A percentile compares a stretch with the other conserved stretches of the same genome.
Evolutionary conservation across 2,329 filamentous ascomycete genomes (phyloP).

Genomic region (Fusarium armeniacum): DNA sequence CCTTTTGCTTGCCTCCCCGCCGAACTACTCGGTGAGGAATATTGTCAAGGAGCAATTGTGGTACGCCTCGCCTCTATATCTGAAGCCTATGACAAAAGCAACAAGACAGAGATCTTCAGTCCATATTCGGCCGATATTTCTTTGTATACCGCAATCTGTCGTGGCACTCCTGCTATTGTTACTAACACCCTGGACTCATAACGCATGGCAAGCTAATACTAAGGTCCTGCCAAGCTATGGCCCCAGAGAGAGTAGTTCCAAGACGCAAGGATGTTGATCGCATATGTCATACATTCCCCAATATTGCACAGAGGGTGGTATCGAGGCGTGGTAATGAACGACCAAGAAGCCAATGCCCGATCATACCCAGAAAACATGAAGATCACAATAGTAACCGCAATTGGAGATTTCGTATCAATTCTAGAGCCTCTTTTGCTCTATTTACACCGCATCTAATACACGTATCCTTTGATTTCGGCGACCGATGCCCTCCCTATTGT

Average conservation of each 20-base stretch:
- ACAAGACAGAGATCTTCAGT: neutral
- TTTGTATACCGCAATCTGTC: neutral
- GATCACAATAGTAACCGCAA: neutral
- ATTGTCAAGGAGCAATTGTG: neutral
- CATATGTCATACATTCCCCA: neutral
- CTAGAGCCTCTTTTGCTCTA: slow-evolving; percentile 41
- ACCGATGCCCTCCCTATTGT: slow-evolving; percentile 24
- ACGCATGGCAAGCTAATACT: neutral
- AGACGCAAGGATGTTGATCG: too few species aligned
- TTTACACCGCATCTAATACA: slow-evolving; percentile 38
- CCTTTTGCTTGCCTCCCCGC: neutral
- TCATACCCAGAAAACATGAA: neutral
- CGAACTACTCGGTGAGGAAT: neutral
- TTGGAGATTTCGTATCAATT: slow-evolving; percentile 32
- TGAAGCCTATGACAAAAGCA: neutral
- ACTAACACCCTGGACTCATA: neutral
- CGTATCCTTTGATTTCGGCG: slow-evolving; percentile 9
- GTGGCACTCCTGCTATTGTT: neutral
- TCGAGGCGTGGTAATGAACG: slow-evolving; percentile 64
- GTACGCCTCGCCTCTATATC: neutral
- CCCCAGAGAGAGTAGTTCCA: too few species aligned
- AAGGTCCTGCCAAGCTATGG: neutral
- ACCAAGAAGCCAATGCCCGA: slow-evolving; percentile 68
- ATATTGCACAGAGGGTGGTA: neutral
- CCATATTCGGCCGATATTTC: neutral